These are phyloP conservation scores for Phytophthora ramorum DNA, from an alignment of 352 stramenopile species.

Conservation along the genomic window DNA sequence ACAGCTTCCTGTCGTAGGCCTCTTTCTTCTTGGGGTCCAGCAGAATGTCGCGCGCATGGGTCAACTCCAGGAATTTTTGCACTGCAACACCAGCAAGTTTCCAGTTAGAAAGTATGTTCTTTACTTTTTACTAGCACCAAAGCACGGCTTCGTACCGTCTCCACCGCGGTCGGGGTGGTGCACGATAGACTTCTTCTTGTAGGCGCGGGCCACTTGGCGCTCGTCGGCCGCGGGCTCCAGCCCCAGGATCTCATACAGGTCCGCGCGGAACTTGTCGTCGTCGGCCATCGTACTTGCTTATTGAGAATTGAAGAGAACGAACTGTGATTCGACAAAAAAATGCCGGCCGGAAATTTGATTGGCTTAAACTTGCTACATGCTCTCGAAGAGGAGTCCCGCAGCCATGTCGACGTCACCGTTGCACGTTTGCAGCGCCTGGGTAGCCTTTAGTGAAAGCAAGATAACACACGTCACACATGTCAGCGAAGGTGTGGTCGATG, in stretches of 20 bases:
- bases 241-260: constrained; percentile 81
- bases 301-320: constrained; percentile 7
- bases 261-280: constrained; percentile 49
- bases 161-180: constrained; percentile 84
- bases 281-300: constrained; percentile 33
- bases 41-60: constrained; percentile 75
- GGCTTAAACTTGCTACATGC: constrained; percentile 41
- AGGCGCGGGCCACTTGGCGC: constrained; percentile 77
- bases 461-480: constrained; percentile 28
- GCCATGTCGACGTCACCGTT: constrained; percentile 85
- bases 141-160: constrained; percentile 54
- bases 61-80: constrained; percentile 85
- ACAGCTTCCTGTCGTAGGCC: constrained; percentile 84
- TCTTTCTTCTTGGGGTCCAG: constrained; percentile 84
- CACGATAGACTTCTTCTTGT: constrained; percentile 84
- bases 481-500: constrained; percentile 1
- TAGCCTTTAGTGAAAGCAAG: constrained; percentile 47
- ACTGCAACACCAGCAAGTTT: constrained; percentile 38
- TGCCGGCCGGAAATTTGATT: constrained; percentile 17
- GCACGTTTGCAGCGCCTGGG: constrained; percentile 69
- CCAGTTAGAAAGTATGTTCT: background rate
- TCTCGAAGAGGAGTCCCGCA: constrained; percentile 84
- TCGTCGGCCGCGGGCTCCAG: constrained; percentile 70
- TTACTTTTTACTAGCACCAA: background rate
- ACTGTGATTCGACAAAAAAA: constrained; percentile 31